A percentile compares a stretch with the other conserved stretches of the same genome.
Evolutionary conservation across 306 rosid genomes (phyloP).

Genomic region (Cyamopsis tetragonoloba): DNA sequence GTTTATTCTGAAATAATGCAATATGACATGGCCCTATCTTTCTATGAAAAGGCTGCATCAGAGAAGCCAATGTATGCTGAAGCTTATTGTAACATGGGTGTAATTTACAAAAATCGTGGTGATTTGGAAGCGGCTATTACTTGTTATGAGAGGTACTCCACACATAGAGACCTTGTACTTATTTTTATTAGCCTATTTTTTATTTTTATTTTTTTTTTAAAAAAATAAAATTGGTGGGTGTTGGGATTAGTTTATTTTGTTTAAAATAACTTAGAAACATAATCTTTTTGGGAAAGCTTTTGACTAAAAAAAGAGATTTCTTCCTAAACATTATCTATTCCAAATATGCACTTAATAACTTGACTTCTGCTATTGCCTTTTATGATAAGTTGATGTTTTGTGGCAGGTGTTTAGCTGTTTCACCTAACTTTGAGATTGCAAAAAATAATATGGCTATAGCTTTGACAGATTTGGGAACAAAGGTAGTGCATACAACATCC

Average conservation of each 20-base stretch:
- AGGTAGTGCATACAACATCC: slow-evolving; percentile 47
- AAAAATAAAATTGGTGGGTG: no score
- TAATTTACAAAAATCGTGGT: slow-evolving; percentile 88
- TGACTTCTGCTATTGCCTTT: neutral
- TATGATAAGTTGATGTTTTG: slow-evolving; percentile 27
- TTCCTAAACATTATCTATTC: neutral
- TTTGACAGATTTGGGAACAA: slow-evolving; percentile 97
- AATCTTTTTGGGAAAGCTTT: neutral
- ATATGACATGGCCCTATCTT: slow-evolving; percentile 86
- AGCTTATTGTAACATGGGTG: slow-evolving; percentile 99
- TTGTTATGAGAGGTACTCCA: slow-evolving; percentile 89
- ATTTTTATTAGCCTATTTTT: neutral
- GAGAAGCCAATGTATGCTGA: slow-evolving; percentile 99
- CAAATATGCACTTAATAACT: neutral
- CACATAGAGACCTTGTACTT: neutral
- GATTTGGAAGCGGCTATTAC: slow-evolving; percentile 96
- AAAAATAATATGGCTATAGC: slow-evolving; percentile 99
- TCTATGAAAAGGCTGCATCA: slow-evolving; percentile 92
- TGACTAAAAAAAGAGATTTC: neutral
- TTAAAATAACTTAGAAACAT: neutral
- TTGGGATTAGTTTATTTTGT: neutral
- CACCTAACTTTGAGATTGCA: slow-evolving; percentile 98
- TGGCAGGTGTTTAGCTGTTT: slow-evolving; percentile 91
- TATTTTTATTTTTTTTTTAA: no score
- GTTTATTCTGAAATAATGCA: slow-evolving; percentile 99